Evolutionary conservation across 2,329 filamentous ascomycete genomes (phyloP).

Genomic region (Pyricularia sp.): DNA sequence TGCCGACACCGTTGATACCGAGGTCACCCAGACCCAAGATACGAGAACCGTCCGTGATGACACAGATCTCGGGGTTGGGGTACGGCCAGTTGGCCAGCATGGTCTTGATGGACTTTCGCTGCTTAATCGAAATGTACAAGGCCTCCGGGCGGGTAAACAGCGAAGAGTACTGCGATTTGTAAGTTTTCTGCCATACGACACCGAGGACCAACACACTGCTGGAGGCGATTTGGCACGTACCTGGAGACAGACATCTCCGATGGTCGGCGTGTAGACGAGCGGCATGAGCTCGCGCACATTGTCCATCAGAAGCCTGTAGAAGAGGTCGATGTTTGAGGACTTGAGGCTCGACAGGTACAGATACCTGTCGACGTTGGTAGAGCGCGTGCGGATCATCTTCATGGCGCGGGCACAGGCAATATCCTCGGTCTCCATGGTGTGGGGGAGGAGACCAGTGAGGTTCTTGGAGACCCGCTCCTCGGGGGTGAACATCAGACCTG

Average conservation of each 20-base stretch:
- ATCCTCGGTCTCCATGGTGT: conserved; percentile 46
- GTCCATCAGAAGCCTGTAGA: conserved; percentile 70
- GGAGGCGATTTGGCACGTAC: not conserved
- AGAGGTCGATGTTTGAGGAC: conserved; percentile 59
- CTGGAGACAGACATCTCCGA: conserved; percentile 81
- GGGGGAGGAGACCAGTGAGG: conserved; percentile 52
- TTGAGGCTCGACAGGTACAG: conserved; percentile 68
- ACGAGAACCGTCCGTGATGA: conserved; percentile 90
- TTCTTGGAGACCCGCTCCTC: conserved; percentile 51
- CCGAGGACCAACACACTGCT: not conserved
- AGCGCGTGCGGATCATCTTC: conserved; percentile 58
- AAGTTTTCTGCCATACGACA: not conserved
- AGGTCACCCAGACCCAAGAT: conserved; percentile 88
- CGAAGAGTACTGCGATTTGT: conserved; percentile 67
- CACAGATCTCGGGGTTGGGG: conserved; percentile 81
- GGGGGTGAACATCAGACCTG: conserved; percentile 51
- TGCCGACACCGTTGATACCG: conserved; percentile 94
- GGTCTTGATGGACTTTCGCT: conserved; percentile 76
- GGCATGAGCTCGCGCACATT: conserved; percentile 66
- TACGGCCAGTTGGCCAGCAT: conserved; percentile 93
- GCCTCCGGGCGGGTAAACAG: conserved; percentile 92
- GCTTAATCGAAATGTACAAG: conserved; percentile 90
- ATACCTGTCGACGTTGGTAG: conserved; percentile 67
- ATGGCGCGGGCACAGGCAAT: conserved; percentile 54
- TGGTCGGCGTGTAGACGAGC: conserved; percentile 76